Evolutionary conservation across 305 asterid species (phyloP).

Genomic region (Fraxinus sp.): DNA sequence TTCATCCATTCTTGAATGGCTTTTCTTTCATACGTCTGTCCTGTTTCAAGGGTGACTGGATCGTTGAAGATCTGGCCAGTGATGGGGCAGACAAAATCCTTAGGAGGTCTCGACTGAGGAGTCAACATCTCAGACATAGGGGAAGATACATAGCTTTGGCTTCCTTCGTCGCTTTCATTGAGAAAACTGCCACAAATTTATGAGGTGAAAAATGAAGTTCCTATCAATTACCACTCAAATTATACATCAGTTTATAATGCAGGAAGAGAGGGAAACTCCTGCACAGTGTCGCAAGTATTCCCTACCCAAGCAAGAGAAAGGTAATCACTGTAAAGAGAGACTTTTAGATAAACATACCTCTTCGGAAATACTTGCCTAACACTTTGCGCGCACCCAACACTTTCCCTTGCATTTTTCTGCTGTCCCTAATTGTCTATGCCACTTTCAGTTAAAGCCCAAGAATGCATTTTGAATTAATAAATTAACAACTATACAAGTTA

Average conservation of each 20-base stretch:
- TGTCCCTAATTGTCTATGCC: slow-evolving; percentile 53
- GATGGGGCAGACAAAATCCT: slow-evolving; percentile 84
- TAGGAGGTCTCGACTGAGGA: slow-evolving; percentile 82
- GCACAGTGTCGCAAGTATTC: neutral
- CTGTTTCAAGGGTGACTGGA: slow-evolving; percentile 87
- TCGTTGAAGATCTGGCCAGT: slow-evolving; percentile 78
- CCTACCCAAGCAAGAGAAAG: neutral
- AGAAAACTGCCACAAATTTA: slow-evolving; percentile 39
- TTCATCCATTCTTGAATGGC: slow-evolving; percentile 91
- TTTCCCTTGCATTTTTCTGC: slow-evolving; percentile 34
- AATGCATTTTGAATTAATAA: slow-evolving; percentile 1
- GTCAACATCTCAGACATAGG: slow-evolving; percentile 58
- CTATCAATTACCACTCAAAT: neutral
- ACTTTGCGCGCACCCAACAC: slow-evolving; percentile 29
- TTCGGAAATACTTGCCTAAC: slow-evolving; percentile 44
- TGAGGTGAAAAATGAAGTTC: slow-evolving; percentile 13
- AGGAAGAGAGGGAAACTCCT: slow-evolving; percentile 9
- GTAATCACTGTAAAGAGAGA: neutral
- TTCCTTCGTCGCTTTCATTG: slow-evolving; percentile 52
- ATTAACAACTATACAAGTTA: neutral
- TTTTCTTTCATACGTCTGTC: slow-evolving; percentile 82
- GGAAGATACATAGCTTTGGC: slow-evolving; percentile 47
- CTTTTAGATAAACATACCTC: slow-evolving; percentile 46
- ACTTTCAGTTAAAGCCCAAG: slow-evolving; percentile 30
- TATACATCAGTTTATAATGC: neutral